Conservation (phyloP, 257 asterid species). For the Ajuga chamaepitys region DNA sequence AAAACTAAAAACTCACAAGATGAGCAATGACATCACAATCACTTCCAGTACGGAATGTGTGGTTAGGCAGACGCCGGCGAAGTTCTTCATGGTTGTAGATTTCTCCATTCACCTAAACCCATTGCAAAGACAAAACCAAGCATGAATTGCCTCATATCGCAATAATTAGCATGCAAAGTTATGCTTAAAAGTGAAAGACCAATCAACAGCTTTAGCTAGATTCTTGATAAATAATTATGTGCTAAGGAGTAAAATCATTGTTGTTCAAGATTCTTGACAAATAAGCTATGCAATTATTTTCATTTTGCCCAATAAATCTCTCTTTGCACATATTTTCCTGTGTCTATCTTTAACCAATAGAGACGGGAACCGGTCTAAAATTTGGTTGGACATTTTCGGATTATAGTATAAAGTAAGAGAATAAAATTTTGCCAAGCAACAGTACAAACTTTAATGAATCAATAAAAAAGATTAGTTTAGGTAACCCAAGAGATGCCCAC, state of each 20-base stretch:
- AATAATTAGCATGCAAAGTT: background rate
- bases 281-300: too few species aligned
- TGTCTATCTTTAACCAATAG: background rate
- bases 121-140: background rate
- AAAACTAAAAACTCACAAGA: constrained; percentile 58
- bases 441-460: too few species aligned
- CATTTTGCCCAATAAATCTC: too few species aligned
- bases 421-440: too few species aligned
- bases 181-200: background rate
- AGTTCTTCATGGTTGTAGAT: constrained; percentile 86
- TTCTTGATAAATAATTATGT: background rate
- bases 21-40: constrained; percentile 98
- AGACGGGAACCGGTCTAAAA: too few species aligned
- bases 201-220: background rate
- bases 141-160: background rate
- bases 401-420: too few species aligned
- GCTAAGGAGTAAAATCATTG: too few species aligned
- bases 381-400: too few species aligned
- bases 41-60: constrained; percentile 82
- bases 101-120: constrained; percentile 85
- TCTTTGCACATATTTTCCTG: background rate
- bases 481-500: too few species aligned
- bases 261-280: too few species aligned
- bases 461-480: too few species aligned
- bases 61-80: constrained; percentile 59